Evolutionary conservation across 225 moss, liverwort and hornwort genomes (phyloP), one percentile per base, ranked within the genome.

Genomic region (Polytrichum commune): DNA sequence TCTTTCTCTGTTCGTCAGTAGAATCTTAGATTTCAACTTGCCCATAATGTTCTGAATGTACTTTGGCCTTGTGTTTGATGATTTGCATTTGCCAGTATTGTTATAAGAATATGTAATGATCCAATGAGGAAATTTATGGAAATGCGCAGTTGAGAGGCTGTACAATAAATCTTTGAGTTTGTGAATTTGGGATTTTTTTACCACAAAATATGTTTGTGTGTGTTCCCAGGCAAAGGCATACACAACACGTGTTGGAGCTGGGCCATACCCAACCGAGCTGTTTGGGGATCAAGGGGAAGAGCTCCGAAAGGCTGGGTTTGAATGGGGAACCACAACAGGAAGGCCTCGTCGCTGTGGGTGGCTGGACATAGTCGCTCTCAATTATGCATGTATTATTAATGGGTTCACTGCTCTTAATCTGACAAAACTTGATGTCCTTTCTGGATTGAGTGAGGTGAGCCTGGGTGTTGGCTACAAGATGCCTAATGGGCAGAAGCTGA

Each of bases 341-440:
- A 84, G 98, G 72, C 93, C 98, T 57, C 95, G 98, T 64, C 91
- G 98, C 16, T 98, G 98, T 85, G 95, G 98, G 19, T 98, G 98
- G 98, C 80, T 98, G 74, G 98, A 98, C 70, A 60, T 98, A 5
- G 91, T 95, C 29, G 98, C 98, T 8, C 82, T 98, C 58, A 89
- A 91, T 38, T 98, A 84, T 71, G 84, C 89, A 1, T 95, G 95
- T 79, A 93, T 90, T 55, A 86, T 98, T 22, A 98, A 98, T 74
- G 98, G 98, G 54, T 98, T 95, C 72, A 92, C 95, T 32, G 82
- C 91, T 62, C 84, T 98, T 63, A 98, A 98, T 75, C 89, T 98
- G 27, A 98, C 98, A 5, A 98, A 98, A 76, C 84, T 98, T 60
- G 98, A 98, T 75, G 98, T 98, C 29, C 82, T 98, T 38, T 98